Evolutionary conservation across 805 yeast genomes (phyloP).

Genomic region (Kluyveromyces nonfermentans): DNA sequence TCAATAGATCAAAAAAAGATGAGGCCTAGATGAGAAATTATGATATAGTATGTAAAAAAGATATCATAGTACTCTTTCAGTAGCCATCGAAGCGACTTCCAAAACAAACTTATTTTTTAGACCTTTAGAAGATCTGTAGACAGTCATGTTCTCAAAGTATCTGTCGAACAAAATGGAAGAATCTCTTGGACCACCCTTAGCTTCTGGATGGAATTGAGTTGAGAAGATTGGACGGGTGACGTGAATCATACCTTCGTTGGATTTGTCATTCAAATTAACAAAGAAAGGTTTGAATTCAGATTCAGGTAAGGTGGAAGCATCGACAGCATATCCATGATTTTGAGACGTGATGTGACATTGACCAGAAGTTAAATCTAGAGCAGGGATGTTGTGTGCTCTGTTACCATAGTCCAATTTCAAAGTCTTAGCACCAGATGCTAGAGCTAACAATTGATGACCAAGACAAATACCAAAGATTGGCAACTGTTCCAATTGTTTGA

Average conservation of each 20-base stretch:
- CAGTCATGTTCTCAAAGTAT: conserved; percentile 61
- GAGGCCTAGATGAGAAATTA: neutral
- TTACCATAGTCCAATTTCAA: conserved; percentile 93
- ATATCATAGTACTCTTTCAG: conserved; percentile 23
- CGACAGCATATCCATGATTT: conserved; percentile 98
- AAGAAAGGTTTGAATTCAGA: conserved; percentile 77
- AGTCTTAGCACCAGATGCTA: conserved; percentile 92
- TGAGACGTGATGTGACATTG: conserved; percentile 97
- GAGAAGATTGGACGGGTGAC: conserved; percentile 81
- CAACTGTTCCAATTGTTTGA: conserved; percentile 42
- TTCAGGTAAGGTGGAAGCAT: conserved; percentile 59
- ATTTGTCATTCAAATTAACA: conserved; percentile 86
- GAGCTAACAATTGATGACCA: conserved; percentile 93
- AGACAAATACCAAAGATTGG: conserved; percentile 97
- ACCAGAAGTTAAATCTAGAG: conserved; percentile 81
- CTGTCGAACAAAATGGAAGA: conserved; percentile 85
- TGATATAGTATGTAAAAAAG: no score
- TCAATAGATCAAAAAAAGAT: neutral
- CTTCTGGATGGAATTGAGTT: conserved; percentile 98
- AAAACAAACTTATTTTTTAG: conserved; percentile 27
- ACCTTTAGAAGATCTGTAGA: conserved; percentile 38
- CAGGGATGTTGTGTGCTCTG: conserved; percentile 98
- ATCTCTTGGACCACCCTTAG: conserved; percentile 97
- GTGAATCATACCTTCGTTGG: conserved; percentile 97
- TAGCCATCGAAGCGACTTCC: conserved; percentile 17